phyloP scores from a whole-genome alignment of 73 alveolate genomes.

The Uronychia binucleata region DNA sequence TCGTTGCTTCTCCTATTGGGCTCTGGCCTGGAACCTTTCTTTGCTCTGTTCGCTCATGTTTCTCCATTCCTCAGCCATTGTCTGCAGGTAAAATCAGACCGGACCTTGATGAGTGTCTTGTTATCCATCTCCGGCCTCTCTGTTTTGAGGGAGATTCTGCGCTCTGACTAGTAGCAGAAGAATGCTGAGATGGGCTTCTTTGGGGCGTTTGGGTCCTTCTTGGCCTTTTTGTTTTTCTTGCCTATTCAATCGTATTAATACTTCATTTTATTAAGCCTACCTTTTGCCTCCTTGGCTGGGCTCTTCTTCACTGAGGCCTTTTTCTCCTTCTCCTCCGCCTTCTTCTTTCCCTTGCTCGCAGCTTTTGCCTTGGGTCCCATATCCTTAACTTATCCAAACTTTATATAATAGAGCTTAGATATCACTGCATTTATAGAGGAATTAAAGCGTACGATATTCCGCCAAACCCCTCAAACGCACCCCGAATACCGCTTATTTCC shows the following conservation, averaged over 20 bases:
- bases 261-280: not conserved
- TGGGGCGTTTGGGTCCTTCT: slow-evolving; percentile 79
- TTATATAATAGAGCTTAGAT: not conserved
- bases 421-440: slow-evolving; percentile 1
- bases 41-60: slow-evolving; percentile 49
- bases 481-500: not conserved
- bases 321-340: not conserved
- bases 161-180: slow-evolving; percentile 62
- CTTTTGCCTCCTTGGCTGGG: not conserved
- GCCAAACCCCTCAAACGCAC: not conserved
- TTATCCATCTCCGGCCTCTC: slow-evolving; percentile 59
- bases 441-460: not conserved
- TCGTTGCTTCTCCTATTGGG: slow-evolving; percentile 58
- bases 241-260: not conserved
- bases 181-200: slow-evolving; percentile 81
- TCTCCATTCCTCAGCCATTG: slow-evolving; percentile 76
- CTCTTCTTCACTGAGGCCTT: not conserved
- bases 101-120: slow-evolving; percentile 40
- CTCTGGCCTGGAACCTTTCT: slow-evolving; percentile 20
- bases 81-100: slow-evolving; percentile 3
- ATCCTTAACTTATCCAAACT: not conserved
- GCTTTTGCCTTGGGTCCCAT: not conserved
- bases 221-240: slow-evolving; percentile 48
- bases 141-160: slow-evolving; percentile 67
- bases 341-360: not conserved